A percentile compares a stretch with the other conserved stretches of the same genome.
Conservation (phyloP, 805 yeast species). For the Lachancea mirantina region DNA sequence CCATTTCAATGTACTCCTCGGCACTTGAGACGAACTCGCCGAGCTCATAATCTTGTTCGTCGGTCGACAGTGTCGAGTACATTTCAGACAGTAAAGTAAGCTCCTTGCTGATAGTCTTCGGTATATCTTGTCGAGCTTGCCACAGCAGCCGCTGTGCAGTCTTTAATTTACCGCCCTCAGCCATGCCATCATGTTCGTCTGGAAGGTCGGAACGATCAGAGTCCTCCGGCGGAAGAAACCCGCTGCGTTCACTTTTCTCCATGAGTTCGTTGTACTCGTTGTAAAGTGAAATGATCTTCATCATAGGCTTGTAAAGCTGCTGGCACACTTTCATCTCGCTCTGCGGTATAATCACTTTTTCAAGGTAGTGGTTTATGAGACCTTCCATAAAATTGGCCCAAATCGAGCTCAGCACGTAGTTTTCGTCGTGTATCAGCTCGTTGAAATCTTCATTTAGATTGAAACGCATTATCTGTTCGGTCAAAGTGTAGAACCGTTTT, state of each 20-base stretch:
- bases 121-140: slow-evolving; percentile 32
- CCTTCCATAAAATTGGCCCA: slow-evolving; percentile 37
- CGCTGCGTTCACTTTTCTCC: slow-evolving; percentile 31
- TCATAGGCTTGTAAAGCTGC: slow-evolving; percentile 33
- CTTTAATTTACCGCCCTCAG: slow-evolving; percentile 21
- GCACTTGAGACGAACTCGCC: slow-evolving; percentile 34
- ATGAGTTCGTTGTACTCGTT: slow-evolving; percentile 31
- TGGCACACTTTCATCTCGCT: slow-evolving; percentile 33
- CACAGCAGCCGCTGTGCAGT: slow-evolving; percentile 28
- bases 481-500: slow-evolving; percentile 19
- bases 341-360: slow-evolving; percentile 29
- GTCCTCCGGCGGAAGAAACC: slow-evolving; percentile 20
- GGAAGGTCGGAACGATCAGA: slow-evolving; percentile 8
- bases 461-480: slow-evolving; percentile 29
- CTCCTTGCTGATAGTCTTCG: slow-evolving; percentile 31
- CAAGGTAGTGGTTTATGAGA: slow-evolving; percentile 31
- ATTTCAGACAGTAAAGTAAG: slow-evolving; percentile 30
- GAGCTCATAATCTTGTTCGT: slow-evolving; percentile 32
- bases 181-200: slow-evolving; percentile 15
- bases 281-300: slow-evolving; percentile 31
- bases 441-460: slow-evolving; percentile 30
- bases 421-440: slow-evolving; percentile 27
- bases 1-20: slow-evolving; percentile 32
- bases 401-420: slow-evolving; percentile 31
- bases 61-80: slow-evolving; percentile 31